phyloP scores from a whole-genome alignment of 164 flowering plant genomes.

The Vitis rupestris region DNA sequence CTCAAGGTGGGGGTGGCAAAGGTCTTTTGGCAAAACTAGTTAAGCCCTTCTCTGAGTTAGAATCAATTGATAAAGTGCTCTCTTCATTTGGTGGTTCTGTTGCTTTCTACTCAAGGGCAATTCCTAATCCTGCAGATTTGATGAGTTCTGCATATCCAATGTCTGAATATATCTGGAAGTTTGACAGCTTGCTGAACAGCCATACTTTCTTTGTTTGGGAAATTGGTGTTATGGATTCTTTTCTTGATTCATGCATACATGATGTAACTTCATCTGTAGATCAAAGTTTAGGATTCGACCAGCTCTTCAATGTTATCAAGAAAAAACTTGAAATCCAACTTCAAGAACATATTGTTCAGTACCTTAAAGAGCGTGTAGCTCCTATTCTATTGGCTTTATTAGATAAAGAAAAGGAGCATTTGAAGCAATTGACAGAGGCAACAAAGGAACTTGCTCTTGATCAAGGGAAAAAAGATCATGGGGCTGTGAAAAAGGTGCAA shows the following conservation, averaged over 20 bases:
- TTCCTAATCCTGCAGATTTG: slow-evolving; percentile 37
- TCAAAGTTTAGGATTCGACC: slow-evolving; percentile 83
- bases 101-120: slow-evolving; percentile 25
- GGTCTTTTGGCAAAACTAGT: slow-evolving; percentile 52
- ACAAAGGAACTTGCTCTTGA: slow-evolving; percentile 41
- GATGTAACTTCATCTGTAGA: slow-evolving; percentile 68
- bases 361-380: slow-evolving; percentile 64
- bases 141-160: slow-evolving; percentile 60
- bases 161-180: slow-evolving; percentile 72
- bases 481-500: slow-evolving; percentile 58
- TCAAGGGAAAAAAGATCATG: slow-evolving; percentile 45
- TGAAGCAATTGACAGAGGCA: slow-evolving; percentile 41
- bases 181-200: slow-evolving; percentile 40
- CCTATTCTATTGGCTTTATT: slow-evolving; percentile 57
- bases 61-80: slow-evolving; percentile 53
- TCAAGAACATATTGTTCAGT: slow-evolving; percentile 57
- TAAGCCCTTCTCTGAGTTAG: slow-evolving; percentile 76
- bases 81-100: slow-evolving; percentile 36
- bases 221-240: slow-evolving; percentile 67
- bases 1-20: slow-evolving; percentile 50
- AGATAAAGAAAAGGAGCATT: slow-evolving; percentile 63
- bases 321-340: slow-evolving; percentile 67
- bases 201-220: slow-evolving; percentile 86
- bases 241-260: slow-evolving; percentile 83
- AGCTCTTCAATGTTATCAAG: slow-evolving; percentile 60